Percentiles rank a stretch among this genome's conserved stretches.
These are phyloP conservation scores for Sarocladium brachiariae DNA, from an alignment of 2,329 filamentous ascomycete species.

Conservation along the genomic window DNA sequence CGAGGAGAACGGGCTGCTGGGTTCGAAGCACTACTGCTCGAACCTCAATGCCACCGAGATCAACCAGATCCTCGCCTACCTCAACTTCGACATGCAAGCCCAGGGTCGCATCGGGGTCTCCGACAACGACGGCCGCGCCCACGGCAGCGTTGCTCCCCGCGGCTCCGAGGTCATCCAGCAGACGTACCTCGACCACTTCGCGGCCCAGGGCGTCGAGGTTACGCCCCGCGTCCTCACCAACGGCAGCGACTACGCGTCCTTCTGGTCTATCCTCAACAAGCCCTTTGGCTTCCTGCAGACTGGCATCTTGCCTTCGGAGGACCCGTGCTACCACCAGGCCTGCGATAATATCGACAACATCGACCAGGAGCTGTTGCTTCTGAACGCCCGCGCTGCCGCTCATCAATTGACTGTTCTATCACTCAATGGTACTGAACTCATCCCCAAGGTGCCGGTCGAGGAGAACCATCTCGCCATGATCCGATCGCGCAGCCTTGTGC, in stretches of 20 bases:
- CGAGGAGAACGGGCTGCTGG: slow-evolving; percentile 34
- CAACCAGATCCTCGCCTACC: slow-evolving; percentile 28
- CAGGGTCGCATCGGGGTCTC: slow-evolving; percentile 29
- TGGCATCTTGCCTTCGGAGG: slow-evolving; percentile 45
- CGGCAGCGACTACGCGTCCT: slow-evolving; percentile 55
- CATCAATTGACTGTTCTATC: slow-evolving; percentile 28
- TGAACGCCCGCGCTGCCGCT: slow-evolving; percentile 38
- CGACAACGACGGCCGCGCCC: slow-evolving; percentile 27
- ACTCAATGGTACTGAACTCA: slow-evolving; percentile 17
- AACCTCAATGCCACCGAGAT: slow-evolving; percentile 24
- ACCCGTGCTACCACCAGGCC: slow-evolving; percentile 25
- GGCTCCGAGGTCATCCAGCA: slow-evolving; percentile 26
- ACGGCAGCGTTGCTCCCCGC: slow-evolving; percentile 23
- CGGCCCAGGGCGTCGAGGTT: slow-evolving; percentile 24
- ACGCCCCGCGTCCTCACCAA: slow-evolving; percentile 27
- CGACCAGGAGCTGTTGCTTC: slow-evolving; percentile 22
- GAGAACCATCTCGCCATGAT: slow-evolving; percentile 14
- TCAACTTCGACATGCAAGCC: slow-evolving; percentile 36
- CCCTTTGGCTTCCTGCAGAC: slow-evolving; percentile 51
- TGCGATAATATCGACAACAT: slow-evolving; percentile 30
- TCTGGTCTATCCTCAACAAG: slow-evolving; percentile 47
- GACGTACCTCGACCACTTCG: slow-evolving; percentile 27
- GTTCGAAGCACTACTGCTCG: slow-evolving; percentile 30
- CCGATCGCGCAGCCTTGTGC: slow-evolving; percentile 12
- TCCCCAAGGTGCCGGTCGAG: slow-evolving; percentile 19